Conservation (phyloP, 1,284 basidiomycete genomes). For the Apiotrichum montevideense region DNA sequence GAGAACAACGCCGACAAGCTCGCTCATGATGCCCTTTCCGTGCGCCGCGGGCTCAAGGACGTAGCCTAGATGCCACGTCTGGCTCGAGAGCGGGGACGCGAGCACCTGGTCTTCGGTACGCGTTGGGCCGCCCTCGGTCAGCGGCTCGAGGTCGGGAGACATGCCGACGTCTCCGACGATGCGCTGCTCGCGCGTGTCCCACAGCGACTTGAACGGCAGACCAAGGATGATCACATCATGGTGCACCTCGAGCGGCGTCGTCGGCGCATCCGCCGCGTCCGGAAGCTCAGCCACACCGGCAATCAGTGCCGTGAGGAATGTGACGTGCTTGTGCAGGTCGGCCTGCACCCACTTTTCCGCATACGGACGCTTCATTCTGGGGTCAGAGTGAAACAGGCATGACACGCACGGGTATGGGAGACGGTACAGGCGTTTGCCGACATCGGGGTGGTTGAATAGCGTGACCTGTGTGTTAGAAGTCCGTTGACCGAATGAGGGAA, state of each 20-base stretch:
- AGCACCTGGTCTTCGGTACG: constrained; percentile 3
- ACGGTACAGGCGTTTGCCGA: constrained; percentile 18
- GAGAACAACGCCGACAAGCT: constrained; percentile 6
- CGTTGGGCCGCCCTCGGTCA: not conserved
- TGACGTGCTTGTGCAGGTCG: not conserved
- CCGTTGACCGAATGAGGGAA: too few species aligned
- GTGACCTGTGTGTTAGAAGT: constrained; percentile 5
- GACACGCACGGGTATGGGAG: constrained; percentile 23
- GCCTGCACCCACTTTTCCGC: constrained; percentile 10
- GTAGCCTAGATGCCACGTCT: constrained; percentile 20
- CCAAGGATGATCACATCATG: constrained; percentile 5
- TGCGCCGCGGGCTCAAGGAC: constrained; percentile 11
- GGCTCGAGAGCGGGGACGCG: not conserved
- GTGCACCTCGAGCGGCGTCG: not conserved
- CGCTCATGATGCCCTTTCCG: constrained; percentile 16
- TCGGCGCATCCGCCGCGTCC: not conserved
- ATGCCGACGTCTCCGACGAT: constrained; percentile 20
- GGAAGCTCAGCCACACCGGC: not conserved
- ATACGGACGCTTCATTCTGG: constrained; percentile 12
- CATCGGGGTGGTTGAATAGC: constrained; percentile 20
- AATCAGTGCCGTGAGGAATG: not conserved
- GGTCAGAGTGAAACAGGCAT: not conserved
- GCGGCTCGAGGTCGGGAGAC: constrained; percentile 1
- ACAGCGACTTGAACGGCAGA: constrained; percentile 18
- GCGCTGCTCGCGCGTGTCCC: not conserved